Base-by-base conservation (phyloP, 1,284 basidiomycete genomes). In the Calocybe gambosa region DNA sequence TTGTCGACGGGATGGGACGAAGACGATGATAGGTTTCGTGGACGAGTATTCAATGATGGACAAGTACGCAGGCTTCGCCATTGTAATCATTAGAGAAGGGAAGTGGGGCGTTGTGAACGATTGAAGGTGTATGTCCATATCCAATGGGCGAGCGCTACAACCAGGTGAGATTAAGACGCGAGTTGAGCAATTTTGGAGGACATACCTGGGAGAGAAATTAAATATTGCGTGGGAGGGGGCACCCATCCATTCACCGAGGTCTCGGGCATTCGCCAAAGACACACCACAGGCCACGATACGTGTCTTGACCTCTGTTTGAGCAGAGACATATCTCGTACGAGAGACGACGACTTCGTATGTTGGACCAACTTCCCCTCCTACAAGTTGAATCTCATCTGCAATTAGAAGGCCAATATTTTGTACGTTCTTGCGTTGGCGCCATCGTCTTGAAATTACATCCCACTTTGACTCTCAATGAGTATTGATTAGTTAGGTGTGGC, bases 31-130 rank as follows among this genome's bases (percentile, higher is more conserved):
- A 0, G 94, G 93, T 57, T 91, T 90, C 6, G 80, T 78, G 0
- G 84, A 77, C 0, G 95, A 85, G 59, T 95, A 85, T 62, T 99
- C 95, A 35, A 86, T 73, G 55, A 98, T 91, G 21, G 94, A 85
- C 12, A 99, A 79, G 62, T 98, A 99, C 0, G 94, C 91, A 0
- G 95, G 96, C 64, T 99, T 99, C 20, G 94, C 95, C 96, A 99
- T 99, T 26, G 93, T 82, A 49, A 99, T 90, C 95, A 99, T 99
- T 45, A 99, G 73, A 0, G 92, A 96, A 0, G 96, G 94, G 82
- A 96, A 98, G 61, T 99, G 96, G 8, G 94, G 91, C 36, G 96
- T 91, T 38, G 80, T 84, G 75, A 97, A 99, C 39, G 87, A 93
- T 62, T 98, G 95, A 6, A 99, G 71, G 60, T 99, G 95, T 40